Base-by-base conservation (phyloP, 192 early-diverging fungal genomes). In the Pilaira anomala region DNA sequence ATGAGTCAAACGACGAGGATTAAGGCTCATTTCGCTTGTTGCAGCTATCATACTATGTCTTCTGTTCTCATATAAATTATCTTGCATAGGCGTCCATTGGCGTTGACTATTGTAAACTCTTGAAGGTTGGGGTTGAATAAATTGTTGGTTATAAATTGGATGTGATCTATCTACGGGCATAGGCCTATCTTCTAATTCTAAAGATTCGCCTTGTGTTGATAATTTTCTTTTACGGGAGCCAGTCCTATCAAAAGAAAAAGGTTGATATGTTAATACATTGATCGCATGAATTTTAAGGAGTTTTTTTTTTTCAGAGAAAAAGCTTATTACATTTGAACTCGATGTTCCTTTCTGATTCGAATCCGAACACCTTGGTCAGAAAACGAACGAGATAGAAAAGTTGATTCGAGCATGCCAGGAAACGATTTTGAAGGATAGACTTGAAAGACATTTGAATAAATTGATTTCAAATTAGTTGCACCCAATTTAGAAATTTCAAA, bases 331-430 rank as follows among this genome's bases (percentile, higher is more conserved):
- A 63, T 42, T 54, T 78, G 77, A 13, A 74, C 53, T 7, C 77
- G 66, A 55, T 83, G 72, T 59, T 97, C 95, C 63, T 95, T 98
- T 18, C 92, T 79, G 41, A 96, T 91, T 33, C 94, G 83, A 56
- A 98, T 93, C 44, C 93, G 89, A 48, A 94, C 84, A 2, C 95
- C 95, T 69, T 98, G 95, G 59, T 95, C 92, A 5, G 92, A 93
- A 80, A 98, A 95, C 6, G 86, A 84, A 57, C 90, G 82, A 5
- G 93, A 92, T 40, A 97, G 71, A 58, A 83, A 86, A 0, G 95
- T 97, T 5, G 92, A 89, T 75, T 94, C 93, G 25, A 90, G 84
- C 86, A 93, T 91, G 21, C 93, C 94, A 18, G 94, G 93, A 68
- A 93, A 97, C 57, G 86, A 84, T 75, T 93, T 93, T 56, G 92